Conservation (phyloP, 1,284 basidiomycete species). For the Ceratobasidium sp. region DNA sequence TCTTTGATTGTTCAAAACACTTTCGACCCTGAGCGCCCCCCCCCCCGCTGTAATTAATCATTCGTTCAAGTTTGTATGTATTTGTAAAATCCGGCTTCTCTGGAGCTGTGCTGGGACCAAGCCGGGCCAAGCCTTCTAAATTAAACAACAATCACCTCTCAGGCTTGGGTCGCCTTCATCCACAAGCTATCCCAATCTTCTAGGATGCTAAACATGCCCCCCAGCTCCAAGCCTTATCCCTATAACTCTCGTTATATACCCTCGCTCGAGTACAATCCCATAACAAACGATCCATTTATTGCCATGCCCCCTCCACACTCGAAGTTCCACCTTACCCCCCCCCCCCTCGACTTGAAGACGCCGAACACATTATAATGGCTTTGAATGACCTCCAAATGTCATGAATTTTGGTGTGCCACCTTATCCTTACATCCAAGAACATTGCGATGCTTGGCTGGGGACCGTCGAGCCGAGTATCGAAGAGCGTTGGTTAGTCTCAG, state of each 20-base stretch:
- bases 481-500: slow-evolving; percentile 16
- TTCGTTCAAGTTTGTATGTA: too few species aligned
- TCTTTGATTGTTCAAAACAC: slow-evolving; percentile 37
- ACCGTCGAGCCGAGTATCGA: slow-evolving; percentile 16
- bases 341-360: slow-evolving; percentile 35
- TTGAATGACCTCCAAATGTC: slow-evolving; percentile 38
- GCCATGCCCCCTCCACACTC: slow-evolving; percentile 35
- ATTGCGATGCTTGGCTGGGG: slow-evolving; percentile 34
- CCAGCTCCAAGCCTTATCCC: too few species aligned
- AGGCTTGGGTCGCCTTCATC: too few species aligned
- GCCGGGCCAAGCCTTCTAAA: too few species aligned
- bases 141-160: too few species aligned
- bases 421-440: slow-evolving; percentile 39
- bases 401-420: slow-evolving; percentile 34
- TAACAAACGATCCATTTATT: slow-evolving; percentile 39
- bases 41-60: slow-evolving; percentile 9
- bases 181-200: too few species aligned
- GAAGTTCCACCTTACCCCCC: slow-evolving; percentile 39
- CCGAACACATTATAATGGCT: slow-evolving; percentile 22
- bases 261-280: slow-evolving; percentile 25
- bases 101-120: too few species aligned
- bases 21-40: slow-evolving; percentile 20
- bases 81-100: too few species aligned
- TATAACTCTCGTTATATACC: slow-evolving; percentile 15
- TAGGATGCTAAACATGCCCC: too few species aligned